These are phyloP conservation scores for Phylloporus scabripes DNA, from an alignment of 768 basidiomycete species.

Conservation along the genomic window DNA sequence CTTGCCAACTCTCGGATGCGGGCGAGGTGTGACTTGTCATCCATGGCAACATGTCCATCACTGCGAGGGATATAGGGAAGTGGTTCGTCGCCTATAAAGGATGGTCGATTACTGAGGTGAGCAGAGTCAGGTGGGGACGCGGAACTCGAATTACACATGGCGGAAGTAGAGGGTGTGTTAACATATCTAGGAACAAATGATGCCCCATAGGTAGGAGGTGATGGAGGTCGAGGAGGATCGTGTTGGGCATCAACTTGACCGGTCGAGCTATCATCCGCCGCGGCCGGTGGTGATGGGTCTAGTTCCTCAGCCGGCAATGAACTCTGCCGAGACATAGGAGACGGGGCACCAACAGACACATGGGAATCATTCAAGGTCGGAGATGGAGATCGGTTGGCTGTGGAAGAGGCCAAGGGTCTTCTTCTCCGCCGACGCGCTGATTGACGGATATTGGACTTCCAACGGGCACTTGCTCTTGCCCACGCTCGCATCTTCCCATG, in stretches of 20 bases:
- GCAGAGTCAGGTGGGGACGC: constrained; percentile 11
- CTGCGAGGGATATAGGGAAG: constrained; percentile 29
- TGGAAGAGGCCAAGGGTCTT: constrained; percentile 2
- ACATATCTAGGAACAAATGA: constrained; percentile 15
- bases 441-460: constrained; percentile 59
- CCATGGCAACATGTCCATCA: constrained; percentile 58
- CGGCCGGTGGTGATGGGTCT: constrained; percentile 2
- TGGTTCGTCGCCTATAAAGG: constrained; percentile 12
- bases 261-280: neutral
- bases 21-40: constrained; percentile 57
- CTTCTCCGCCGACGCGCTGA: constrained; percentile 54
- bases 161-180: neutral
- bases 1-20: constrained; percentile 48
- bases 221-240: constrained; percentile 22
- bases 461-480: constrained; percentile 60
- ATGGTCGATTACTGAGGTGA: constrained; percentile 5
- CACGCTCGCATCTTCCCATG: constrained; percentile 54
- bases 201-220: constrained; percentile 44
- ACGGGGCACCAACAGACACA: neutral
- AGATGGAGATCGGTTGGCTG: constrained; percentile 14
- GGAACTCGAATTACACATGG: constrained; percentile 3
- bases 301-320: constrained; percentile 22
- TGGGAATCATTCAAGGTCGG: constrained; percentile 15
- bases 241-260: constrained; percentile 2
- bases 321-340: constrained; percentile 22